Evolutionary conservation across 2,329 filamentous ascomycete genomes (phyloP), one percentile per base, ranked within the genome.

Genomic region (Cytospora schulzeri): DNA sequence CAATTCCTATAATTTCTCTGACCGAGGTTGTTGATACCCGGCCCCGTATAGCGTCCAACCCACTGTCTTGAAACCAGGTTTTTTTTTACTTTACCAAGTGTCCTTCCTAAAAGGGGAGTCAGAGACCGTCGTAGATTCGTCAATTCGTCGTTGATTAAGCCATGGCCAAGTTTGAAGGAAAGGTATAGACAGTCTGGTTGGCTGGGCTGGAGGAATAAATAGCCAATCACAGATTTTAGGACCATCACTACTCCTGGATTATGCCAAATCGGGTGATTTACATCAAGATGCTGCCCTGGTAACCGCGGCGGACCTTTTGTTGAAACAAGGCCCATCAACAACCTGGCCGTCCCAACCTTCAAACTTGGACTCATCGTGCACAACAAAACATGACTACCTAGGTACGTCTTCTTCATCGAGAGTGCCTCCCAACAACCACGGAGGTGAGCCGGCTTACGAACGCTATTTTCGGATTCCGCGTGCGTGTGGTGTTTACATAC

Each of bases 191-290:
- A 6, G 15, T 64, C 57, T 66, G 61, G 45, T 60, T 66, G 64
- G 64, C 33, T 58, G 33, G 26, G n/a, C 11, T n/a, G 41, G 45
- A 12, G n/a, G 35, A 57, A 57, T 60, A 50, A 50, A 5, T 12
- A 29, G 29, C 64, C 64, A 66, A 66, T 66, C 64, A 66, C 57
- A 45, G 48, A 59, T 48, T 66, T 64, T 55, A 64, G 52, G 22
- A 38, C 11, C 52, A 52, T 48, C 41, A 26, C 31, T 57, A 53
- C 64, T 60, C 64, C 64, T 66, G 61, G 35, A 38, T 66, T 31
- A 57, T 60, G n/a, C 64, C 64, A 26, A 38, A 66, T 66, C 53
- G 33, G 64, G 60, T 41, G 45, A 60, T 55, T 66, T 50, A 60
- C 52, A 60, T 57, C 52, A 56, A 22, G 17, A 28, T 57, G 33